A percentile compares a stretch with the other conserved stretches of the same genome.
Evolutionary conservation across 2,329 filamentous ascomycete species (phyloP).

Genomic region (Apiospora hydei): DNA sequence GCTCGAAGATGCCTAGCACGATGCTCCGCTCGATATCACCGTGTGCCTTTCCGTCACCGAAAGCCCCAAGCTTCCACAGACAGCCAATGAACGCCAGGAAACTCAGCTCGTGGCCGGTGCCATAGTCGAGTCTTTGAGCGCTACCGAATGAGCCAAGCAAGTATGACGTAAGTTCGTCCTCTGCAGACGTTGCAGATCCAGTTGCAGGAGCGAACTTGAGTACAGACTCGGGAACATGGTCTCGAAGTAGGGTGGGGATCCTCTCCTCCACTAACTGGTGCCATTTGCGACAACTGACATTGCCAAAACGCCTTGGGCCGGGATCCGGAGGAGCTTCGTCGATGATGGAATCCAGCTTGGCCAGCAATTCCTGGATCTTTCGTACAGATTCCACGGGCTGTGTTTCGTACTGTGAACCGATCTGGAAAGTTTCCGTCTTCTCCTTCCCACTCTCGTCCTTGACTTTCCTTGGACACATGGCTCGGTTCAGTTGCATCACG

Average conservation of each 20-base stretch:
- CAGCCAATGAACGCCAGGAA: slow-evolving; percentile 91
- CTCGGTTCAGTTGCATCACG: slow-evolving; percentile 86
- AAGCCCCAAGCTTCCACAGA: slow-evolving; percentile 89
- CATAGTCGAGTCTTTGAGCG: slow-evolving; percentile 88
- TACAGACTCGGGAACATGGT: slow-evolving; percentile 57
- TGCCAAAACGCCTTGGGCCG: slow-evolving; percentile 90
- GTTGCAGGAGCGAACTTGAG: slow-evolving; percentile 36
- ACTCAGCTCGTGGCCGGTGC: slow-evolving; percentile 93
- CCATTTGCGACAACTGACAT: slow-evolving; percentile 90
- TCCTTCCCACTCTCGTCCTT: slow-evolving; percentile 46
- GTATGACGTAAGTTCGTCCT: slow-evolving; percentile 78
- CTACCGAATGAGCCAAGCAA: slow-evolving; percentile 89
- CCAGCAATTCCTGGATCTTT: slow-evolving; percentile 71
- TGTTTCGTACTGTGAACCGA: slow-evolving; percentile 51
- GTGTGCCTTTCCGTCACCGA: slow-evolving; percentile 61
- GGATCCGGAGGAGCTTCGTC: slow-evolving; percentile 83
- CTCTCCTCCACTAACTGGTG: slow-evolving; percentile 71
- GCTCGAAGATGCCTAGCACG: slow-evolving; percentile 82
- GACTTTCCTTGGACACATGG: slow-evolving; percentile 76
- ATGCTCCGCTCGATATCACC: slow-evolving; percentile 77
- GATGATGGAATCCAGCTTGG: slow-evolving; percentile 70
- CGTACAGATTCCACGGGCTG: slow-evolving; percentile 62
- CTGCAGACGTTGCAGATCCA: slow-evolving; percentile 49
- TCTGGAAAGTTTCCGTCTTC: slow-evolving; percentile 56
- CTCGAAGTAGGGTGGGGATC: slow-evolving; percentile 61